Base-by-base conservation (phyloP, 768 basidiomycete species). In the Kwoniella mangroviensis region DNA sequence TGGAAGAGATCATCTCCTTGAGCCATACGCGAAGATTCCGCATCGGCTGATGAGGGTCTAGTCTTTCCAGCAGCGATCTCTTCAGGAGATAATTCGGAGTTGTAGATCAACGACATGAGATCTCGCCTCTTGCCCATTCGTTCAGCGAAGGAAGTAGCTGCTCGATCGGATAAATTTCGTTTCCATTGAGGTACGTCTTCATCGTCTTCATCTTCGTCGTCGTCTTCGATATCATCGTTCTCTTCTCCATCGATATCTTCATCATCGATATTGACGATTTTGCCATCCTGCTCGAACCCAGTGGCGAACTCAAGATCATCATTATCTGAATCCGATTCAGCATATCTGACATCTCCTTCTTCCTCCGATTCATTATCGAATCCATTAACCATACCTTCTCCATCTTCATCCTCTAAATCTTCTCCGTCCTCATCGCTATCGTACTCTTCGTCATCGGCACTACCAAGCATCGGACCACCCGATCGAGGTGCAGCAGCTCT, bases 101-200 rank as follows among this genome's bases (percentile, higher is more conserved):
- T 86, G 82, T 98, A 98, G 63, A 98, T 92, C 56, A 96, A 87
- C 62, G 90, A 90, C 78, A 90, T 92, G 88, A 94, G 92, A 79
- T 96, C 89, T 75, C 87, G 89, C 69, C 86, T 86, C 45, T 85
- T 85, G 10, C 82, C 84, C 26, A 83, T 74, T 1, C 85, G 82
- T 9, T 85, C 84, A 3, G 86, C 82, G 57, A 88, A 86, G 21
- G 85, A 79, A 13, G 85, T 84, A 11, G 84, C 84, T 66, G 89
- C 89, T 61, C 84, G 84, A 5, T 79, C 84, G 0, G 87, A 85
- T 1, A 95, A 85, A 73, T 91, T 87, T 12, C 79, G 75, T 83
- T 94, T 94, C 93, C 93, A 95, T 68, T 85, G 85, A 0, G 93
- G 92, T 1, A 85, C 85, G 2, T 85, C 85, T 28, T 87, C 87